Evolutionary conservation across 2,329 filamentous ascomycete genomes (phyloP).

Genomic region (Botryotinia narcissicola): DNA sequence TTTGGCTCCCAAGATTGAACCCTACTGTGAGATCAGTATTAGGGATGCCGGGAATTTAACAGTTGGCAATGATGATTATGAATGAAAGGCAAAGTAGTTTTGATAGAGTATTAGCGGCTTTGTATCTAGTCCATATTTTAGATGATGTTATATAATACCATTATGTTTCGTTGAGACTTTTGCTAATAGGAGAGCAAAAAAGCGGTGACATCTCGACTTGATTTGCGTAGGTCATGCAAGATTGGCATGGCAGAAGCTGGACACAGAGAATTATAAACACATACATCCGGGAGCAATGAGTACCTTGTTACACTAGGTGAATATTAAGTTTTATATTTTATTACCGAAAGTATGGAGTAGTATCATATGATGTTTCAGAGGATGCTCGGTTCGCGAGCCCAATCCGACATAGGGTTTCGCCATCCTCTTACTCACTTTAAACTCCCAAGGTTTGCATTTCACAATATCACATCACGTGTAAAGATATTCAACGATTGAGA

Average conservation of each 20-base stretch:
- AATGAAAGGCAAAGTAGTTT: neutral
- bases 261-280: neutral
- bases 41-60: slow-evolving; percentile 43
- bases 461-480: neutral
- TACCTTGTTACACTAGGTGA: neutral
- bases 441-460: neutral
- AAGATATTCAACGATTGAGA: neutral
- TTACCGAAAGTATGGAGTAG: neutral
- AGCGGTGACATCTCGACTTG: neutral
- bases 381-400: slow-evolving; percentile 11
- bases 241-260: neutral
- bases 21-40: slow-evolving; percentile 46
- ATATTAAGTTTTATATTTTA: neutral
- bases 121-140: neutral
- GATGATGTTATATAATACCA: neutral
- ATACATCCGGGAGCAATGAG: neutral
- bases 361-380: slow-evolving; percentile 7
- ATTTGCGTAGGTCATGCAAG: neutral
- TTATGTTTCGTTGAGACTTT: neutral
- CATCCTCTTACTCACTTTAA: neutral
- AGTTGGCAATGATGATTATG: neutral
- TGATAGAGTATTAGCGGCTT: neutral
- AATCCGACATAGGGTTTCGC: neutral
- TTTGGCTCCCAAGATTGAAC: slow-evolving; percentile 48
- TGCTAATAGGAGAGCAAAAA: neutral